phyloP scores from a whole-genome alignment of 2,329 filamentous ascomycete genomes.

The Aspergillus unguis region DNA sequence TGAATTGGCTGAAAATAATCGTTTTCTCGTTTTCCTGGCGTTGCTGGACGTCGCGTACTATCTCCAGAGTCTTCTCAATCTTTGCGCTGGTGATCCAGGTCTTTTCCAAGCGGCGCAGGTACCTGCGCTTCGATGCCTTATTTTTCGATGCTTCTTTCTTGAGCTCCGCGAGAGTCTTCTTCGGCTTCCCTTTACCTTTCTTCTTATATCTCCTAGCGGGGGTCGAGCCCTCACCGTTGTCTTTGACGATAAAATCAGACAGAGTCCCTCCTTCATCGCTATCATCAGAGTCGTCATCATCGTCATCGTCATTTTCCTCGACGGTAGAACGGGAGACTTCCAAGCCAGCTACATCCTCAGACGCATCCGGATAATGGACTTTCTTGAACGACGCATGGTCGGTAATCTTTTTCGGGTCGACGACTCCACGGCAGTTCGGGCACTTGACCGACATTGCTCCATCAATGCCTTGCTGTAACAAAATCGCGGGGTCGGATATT shows the following conservation, averaged over 20 bases:
- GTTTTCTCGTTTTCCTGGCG: conserved; percentile 64
- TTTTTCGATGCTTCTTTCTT: conserved; percentile 57
- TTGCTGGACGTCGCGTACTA: conserved; percentile 54
- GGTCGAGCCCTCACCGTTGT: conserved; percentile 39
- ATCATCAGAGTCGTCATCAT: conserved; percentile 34
- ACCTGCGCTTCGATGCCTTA: conserved; percentile 62
- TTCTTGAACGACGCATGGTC: conserved; percentile 71
- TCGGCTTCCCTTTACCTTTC: conserved; percentile 45
- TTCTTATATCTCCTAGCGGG: conserved; percentile 49
- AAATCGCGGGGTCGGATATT: conserved; percentile 60
- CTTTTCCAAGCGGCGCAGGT: conserved; percentile 65
- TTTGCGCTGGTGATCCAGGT: conserved; percentile 73
- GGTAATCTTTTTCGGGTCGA: conserved; percentile 68
- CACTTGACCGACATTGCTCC: conserved; percentile 58
- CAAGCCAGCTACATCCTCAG: conserved; percentile 26
- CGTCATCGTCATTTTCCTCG: conserved; percentile 25
- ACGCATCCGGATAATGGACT: conserved; percentile 61
- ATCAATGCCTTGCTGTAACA: conserved; percentile 60
- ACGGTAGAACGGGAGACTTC: neutral
- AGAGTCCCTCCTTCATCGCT: conserved; percentile 22
- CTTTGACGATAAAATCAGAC: conserved; percentile 19
- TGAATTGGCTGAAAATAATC: conserved; percentile 80
- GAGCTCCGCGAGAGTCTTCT: conserved; percentile 35
- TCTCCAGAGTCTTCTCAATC: conserved; percentile 64
- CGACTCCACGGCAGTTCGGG: conserved; percentile 67